These are phyloP conservation scores for Mesotaenium endlicherianum DNA, from an alignment of 139 green algal genomes.

Conservation along the genomic window DNA sequence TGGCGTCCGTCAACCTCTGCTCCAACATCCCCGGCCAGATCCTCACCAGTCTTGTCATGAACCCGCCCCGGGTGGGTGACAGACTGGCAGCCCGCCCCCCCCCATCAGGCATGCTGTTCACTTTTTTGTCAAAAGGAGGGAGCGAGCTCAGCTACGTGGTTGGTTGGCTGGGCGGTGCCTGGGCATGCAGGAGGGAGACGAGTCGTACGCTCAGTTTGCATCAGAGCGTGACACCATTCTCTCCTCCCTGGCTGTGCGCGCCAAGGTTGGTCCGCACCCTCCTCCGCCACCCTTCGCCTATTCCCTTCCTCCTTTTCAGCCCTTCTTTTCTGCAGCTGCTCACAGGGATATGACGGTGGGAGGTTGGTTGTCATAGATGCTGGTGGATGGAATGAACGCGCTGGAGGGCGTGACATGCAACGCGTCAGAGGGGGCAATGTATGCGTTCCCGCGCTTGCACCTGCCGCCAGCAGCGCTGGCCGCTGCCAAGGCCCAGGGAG, in stretches of 20 bases:
- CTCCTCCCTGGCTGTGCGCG: constrained; percentile 75
- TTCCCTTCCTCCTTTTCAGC: no score
- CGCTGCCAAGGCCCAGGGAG: constrained; percentile 64
- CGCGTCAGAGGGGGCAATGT: constrained; percentile 72
- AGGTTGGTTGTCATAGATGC: constrained; percentile 35
- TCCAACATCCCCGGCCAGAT: constrained; percentile 90
- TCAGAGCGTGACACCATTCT: constrained; percentile 66
- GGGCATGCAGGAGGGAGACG: constrained; percentile 24
- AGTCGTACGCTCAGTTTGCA: constrained; percentile 11
- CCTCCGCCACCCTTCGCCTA: no score
- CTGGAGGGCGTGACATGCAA: constrained; percentile 89
- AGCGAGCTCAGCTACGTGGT: no score
- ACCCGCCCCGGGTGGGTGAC: constrained; percentile 68
- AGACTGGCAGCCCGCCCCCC: no score
- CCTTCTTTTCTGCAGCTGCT: no score
- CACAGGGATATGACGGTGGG: no score
- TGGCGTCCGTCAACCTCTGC: constrained; percentile 89
- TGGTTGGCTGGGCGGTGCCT: no score
- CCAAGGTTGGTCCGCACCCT: no score
- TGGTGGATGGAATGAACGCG: constrained; percentile 66
- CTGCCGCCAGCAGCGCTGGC: constrained; percentile 68
- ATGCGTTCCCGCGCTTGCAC: constrained; percentile 46
- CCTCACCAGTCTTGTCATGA: constrained; percentile 78
- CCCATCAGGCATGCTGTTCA: no score
- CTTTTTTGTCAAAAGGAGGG: no score